Evolutionary conservation across 345 rosid genomes (phyloP).

Genomic region (Syzygium jambos): DNA sequence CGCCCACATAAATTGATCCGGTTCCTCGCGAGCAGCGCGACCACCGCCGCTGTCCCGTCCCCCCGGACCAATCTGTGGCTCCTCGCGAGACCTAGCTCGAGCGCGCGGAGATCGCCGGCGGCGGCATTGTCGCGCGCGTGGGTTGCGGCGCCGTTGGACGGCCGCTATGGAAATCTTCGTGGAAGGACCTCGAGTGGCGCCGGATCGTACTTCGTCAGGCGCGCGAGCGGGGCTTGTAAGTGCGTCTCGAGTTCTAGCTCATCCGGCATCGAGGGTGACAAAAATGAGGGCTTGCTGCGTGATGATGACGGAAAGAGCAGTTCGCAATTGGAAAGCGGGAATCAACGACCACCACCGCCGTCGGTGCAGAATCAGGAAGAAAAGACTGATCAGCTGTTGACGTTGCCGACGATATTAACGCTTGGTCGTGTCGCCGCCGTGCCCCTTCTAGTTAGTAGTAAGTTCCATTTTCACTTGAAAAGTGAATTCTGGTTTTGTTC

Average conservation of each 20-base stretch:
- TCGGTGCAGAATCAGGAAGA: not conserved
- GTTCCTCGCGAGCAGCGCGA: slow-evolving; percentile 2
- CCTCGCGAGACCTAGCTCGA: not conserved
- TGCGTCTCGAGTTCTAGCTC: not conserved
- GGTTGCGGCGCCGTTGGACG: not conserved
- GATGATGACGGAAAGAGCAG: not conserved
- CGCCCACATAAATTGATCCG: slow-evolving; percentile 14
- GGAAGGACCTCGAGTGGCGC: not conserved
- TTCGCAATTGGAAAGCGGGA: not conserved
- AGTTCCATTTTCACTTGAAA: slow-evolving; percentile 1
- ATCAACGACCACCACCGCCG: not conserved
- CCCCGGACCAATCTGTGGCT: not conserved
- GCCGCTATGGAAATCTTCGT: not conserved
- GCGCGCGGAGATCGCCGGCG: not conserved
- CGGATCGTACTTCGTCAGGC: not conserved
- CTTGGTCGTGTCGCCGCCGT: slow-evolving; percentile 87
- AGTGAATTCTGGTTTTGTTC: not conserved
- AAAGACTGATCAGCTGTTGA: slow-evolving; percentile 45
- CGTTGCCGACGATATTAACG: slow-evolving; percentile 78
- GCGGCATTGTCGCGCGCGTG: not conserved
- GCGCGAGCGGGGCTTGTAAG: not conserved
- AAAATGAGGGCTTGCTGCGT: not conserved
- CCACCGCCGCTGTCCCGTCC: not conserved
- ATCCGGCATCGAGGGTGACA: not conserved
- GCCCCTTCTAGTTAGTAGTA: slow-evolving; percentile 70